A percentile compares a stretch with the other conserved stretches of the same genome.
Conservation (phyloP, 306 rosid species). For the Gillenia trifoliata region DNA sequence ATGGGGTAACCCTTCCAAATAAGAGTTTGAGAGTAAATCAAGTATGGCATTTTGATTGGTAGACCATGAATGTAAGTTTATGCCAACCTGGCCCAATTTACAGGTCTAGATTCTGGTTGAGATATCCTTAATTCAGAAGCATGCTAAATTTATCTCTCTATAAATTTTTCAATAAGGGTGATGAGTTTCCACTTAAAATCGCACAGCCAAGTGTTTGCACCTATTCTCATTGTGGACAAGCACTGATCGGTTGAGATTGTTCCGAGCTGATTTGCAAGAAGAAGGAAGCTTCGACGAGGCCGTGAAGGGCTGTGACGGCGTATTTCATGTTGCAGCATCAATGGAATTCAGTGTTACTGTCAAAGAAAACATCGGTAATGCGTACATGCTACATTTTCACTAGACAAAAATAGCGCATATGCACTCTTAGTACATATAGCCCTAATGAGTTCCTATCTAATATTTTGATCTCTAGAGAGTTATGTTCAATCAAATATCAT, state of each 20-base stretch:
- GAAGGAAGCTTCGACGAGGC: constrained; percentile 82
- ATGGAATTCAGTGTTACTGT: constrained; percentile 49
- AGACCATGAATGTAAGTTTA: background rate
- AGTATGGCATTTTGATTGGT: background rate
- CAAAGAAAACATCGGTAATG: constrained; percentile 51
- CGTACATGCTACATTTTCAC: no score
- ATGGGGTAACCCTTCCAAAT: background rate
- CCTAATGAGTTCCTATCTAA: no score
- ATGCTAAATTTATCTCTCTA: background rate
- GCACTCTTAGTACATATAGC: no score
- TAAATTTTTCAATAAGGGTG: background rate
- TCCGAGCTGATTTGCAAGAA: constrained; percentile 53
- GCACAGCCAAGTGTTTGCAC: constrained; percentile 59
- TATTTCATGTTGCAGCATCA: constrained; percentile 74
- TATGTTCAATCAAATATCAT: constrained; percentile 48
- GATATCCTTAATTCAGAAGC: background rate
- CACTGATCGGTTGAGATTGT: constrained; percentile 50
- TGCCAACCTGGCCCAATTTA: background rate
- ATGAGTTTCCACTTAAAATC: background rate
- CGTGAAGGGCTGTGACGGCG: constrained; percentile 61
- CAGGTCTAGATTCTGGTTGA: background rate
- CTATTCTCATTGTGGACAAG: constrained; percentile 46
- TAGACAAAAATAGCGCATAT: no score
- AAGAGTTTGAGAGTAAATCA: background rate
- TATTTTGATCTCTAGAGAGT: constrained; percentile 26